phyloP scores from a whole-genome alignment of 1,284 basidiomycete species.

The Boletus smithii region DNA sequence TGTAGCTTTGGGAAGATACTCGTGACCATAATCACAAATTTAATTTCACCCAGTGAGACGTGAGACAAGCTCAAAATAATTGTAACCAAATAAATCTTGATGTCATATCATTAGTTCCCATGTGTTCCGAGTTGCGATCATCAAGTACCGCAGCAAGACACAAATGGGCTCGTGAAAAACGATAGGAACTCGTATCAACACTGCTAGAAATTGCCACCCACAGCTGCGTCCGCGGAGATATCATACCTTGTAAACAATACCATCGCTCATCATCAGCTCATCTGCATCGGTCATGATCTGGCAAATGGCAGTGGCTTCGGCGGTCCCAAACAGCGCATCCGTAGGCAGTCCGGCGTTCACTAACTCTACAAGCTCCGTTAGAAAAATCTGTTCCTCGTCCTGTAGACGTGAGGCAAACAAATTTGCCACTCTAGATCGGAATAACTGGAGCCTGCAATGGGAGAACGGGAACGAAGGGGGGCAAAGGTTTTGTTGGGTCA shows the following conservation, averaged over 20 bases:
- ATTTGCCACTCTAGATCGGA: conserved; percentile 71
- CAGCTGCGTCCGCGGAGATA: background rate
- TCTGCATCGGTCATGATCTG: conserved; percentile 79
- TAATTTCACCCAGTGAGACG: background rate
- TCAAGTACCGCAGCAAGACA: background rate
- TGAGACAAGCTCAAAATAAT: background rate
- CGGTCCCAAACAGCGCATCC: conserved; percentile 71
- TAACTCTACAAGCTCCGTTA: conserved; percentile 68
- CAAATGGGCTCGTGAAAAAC: background rate
- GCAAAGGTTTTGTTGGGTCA: no score
- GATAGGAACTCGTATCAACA: background rate
- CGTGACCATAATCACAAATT: no score
- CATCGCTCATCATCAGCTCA: conserved; percentile 86
- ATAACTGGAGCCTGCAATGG: conserved; percentile 61
- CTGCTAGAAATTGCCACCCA: background rate
- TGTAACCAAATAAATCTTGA: background rate
- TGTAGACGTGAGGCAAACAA: conserved; percentile 67
- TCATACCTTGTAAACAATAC: conserved; percentile 72
- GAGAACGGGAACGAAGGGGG: conserved; percentile 3
- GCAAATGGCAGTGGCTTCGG: conserved; percentile 76
- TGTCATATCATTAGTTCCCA: no score
- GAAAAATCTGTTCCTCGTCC: conserved; percentile 73
- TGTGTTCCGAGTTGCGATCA: no score
- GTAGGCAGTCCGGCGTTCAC: conserved; percentile 78
- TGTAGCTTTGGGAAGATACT: no score